A percentile compares a stretch with the other conserved stretches of the same genome.
Conservation (phyloP, 371 early-diverging fungal species). For the Mucor irregularis region DNA sequence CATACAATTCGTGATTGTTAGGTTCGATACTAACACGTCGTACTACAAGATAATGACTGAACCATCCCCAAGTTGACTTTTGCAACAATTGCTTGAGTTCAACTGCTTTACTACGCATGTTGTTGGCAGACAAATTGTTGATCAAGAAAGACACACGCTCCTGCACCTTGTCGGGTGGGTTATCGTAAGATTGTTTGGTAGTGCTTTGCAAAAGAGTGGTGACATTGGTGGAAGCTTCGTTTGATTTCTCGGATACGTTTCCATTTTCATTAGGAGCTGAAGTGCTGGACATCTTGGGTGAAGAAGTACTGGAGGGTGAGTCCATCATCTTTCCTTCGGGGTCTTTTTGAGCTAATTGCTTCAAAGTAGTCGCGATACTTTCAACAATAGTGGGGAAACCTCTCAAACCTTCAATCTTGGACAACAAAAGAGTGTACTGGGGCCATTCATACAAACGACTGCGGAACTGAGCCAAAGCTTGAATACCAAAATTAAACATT, state of each 20-base stretch:
- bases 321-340: conserved; percentile 25
- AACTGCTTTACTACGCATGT: conserved; percentile 75
- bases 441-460: conserved; percentile 89
- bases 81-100: conserved; percentile 82
- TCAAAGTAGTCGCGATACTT: conserved; percentile 29
- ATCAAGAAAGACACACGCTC: conserved; percentile 94
- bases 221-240: conserved; percentile 17
- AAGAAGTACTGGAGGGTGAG: not conserved
- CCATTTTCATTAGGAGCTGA: conserved; percentile 22
- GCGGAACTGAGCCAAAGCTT: conserved; percentile 84
- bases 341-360: conserved; percentile 33
- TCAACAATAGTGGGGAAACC: conserved; percentile 31
- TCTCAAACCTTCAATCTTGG: conserved; percentile 80
- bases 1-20: conserved; percentile 89
- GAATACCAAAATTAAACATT: conserved; percentile 88
- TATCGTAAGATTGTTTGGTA: conserved; percentile 32
- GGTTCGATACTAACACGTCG: conserved; percentile 93
- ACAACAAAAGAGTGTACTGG: conserved; percentile 77
- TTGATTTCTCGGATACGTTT: conserved; percentile 35
- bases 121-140: conserved; percentile 89
- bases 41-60: conserved; percentile 89
- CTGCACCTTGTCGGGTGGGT: conserved; percentile 73
- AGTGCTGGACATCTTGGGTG: conserved; percentile 15
- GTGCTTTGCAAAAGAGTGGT: conserved; percentile 21
- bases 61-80: conserved; percentile 77